Conservation (phyloP, 2,329 filamentous ascomycete species). For the Bipolaris zeicola region DNA sequence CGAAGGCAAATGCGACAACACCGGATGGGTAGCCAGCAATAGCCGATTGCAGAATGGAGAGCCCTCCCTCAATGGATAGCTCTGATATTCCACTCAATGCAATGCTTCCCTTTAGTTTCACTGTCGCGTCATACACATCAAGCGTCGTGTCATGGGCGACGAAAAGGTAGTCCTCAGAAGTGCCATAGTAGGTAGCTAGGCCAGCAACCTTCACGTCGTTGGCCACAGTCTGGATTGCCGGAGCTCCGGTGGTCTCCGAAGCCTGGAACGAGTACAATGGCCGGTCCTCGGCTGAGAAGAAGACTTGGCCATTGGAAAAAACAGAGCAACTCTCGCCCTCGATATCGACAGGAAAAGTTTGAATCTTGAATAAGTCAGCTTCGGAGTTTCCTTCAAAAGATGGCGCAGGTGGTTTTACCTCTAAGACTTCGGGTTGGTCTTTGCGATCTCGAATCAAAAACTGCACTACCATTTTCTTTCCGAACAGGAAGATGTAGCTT, state of each 20-base stretch:
- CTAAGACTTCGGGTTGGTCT: conserved; percentile 28
- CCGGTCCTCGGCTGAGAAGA: conserved; percentile 36
- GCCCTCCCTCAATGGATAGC: conserved; percentile 33
- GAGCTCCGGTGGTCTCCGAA: conserved; percentile 25
- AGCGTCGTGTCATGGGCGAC: conserved; percentile 32
- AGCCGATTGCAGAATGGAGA: conserved; percentile 32
- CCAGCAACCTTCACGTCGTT: conserved; percentile 29
- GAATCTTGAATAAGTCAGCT: conserved; percentile 25
- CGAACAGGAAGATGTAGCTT: conserved; percentile 38
- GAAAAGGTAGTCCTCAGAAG: conserved; percentile 28
- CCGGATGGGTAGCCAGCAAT: conserved; percentile 22
- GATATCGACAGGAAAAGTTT: conserved; percentile 36
- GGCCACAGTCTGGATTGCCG: conserved; percentile 22
- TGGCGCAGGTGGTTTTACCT: conserved; percentile 13
- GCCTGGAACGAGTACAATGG: conserved; percentile 41
- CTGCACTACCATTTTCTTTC: conserved; percentile 39
- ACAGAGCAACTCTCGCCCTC: conserved; percentile 36
- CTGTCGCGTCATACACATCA: conserved; percentile 29
- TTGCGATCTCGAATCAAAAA: conserved; percentile 23
- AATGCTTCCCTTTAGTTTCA: conserved; percentile 25
- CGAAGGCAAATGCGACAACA: conserved; percentile 33
- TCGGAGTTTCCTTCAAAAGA: accelerated
- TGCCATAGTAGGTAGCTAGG: conserved; percentile 29
- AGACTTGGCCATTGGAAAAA: conserved; percentile 26
- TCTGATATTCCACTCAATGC: conserved; percentile 29